Evolutionary conservation across 2,329 filamentous ascomycete genomes (phyloP), one percentile per base, ranked within the genome.

Genomic region (Aspergillus eucalypticola): DNA sequence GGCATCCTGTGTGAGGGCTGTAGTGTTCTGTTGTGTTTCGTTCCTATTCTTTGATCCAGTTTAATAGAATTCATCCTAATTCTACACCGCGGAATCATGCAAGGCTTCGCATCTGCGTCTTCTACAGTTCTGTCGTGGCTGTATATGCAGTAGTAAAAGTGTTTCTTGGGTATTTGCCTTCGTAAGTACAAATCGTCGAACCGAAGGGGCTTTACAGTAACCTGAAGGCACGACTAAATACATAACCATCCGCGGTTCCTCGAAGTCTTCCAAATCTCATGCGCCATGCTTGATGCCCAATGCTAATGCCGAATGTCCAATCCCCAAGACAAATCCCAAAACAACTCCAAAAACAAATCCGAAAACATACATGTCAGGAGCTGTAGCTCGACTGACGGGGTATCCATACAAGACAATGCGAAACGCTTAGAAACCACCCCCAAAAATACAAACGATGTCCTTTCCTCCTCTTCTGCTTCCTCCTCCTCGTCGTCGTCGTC

Each of bases 331-430:
- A 29, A 29, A 11, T 29, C 10, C 10, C 10, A 29, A 29, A 29
- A 29, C 27, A 11, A 10, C 3, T 11, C 10, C n/a, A 35, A 23
- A 52, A 52, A 39, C 44, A 51, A 53, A 58, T 25, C 19, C 44
- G 7, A n/a, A 48, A 48, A 23, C 19, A 48, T 48, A 44, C 54
- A 58, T 51, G 65, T 62, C 66, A 68, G 63, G 64, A 68, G 66
- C 63, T 44, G 11, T 59, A 60, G 63, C 63, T 65, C 63, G 39
- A 62, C 66, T 60, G 66, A 67, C 64, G 63, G 65, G 65, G 65
- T 68, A 65, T 65, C 61, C 39, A 29, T 21, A 54, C 39, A 57
- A 39, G 13, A 56, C 42, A 56, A 39, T 17, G 44, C 6, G n/a
- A 38, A 41, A 51, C 21, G 44, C 54, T 49, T 13, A 57, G 2